Conservation (phyloP, 192 early-diverging fungal genomes). For the Dimargaris verticillata region DNA sequence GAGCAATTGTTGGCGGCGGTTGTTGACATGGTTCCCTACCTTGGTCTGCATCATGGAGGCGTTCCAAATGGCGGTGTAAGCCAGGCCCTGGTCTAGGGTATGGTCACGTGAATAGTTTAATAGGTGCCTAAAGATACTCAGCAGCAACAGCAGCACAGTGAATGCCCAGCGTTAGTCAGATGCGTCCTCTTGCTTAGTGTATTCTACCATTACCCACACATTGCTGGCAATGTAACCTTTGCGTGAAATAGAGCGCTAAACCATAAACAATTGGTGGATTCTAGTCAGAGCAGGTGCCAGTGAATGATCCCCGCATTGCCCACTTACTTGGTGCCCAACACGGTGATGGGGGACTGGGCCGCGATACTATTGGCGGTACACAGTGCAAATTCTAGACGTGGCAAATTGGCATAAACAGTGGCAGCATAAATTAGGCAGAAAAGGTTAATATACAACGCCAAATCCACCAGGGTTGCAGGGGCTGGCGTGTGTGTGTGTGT, state of each 20-base stretch:
- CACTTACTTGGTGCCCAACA: slow-evolving; percentile 65
- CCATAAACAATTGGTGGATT: too few species aligned
- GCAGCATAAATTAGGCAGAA: neutral
- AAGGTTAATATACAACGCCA: neutral
- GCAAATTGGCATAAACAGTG: neutral
- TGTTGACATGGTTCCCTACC: slow-evolving; percentile 24
- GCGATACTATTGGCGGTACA: slow-evolving; percentile 61
- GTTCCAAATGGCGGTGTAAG: slow-evolving; percentile 84
- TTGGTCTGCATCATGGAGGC: slow-evolving; percentile 58
- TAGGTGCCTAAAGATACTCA: slow-evolving; percentile 29
- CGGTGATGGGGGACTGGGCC: slow-evolving; percentile 75
- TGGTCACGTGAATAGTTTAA: slow-evolving; percentile 91
- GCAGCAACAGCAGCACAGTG: neutral
- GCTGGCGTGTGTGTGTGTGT: neutral
- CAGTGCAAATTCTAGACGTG: slow-evolving; percentile 24
- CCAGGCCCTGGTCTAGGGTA: slow-evolving; percentile 68
- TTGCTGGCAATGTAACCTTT: too few species aligned
- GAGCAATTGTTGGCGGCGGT: too few species aligned
- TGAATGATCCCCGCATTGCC: too few species aligned
- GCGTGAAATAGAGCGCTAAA: too few species aligned
- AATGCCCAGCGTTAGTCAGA: too few species aligned
- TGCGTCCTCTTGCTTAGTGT: too few species aligned
- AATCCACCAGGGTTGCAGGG: neutral
- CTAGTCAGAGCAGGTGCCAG: too few species aligned
- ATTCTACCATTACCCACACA: too few species aligned